These are phyloP conservation scores for Aspergillus ustus DNA, from an alignment of 2,329 filamentous ascomycete species.

Conservation along the genomic window DNA sequence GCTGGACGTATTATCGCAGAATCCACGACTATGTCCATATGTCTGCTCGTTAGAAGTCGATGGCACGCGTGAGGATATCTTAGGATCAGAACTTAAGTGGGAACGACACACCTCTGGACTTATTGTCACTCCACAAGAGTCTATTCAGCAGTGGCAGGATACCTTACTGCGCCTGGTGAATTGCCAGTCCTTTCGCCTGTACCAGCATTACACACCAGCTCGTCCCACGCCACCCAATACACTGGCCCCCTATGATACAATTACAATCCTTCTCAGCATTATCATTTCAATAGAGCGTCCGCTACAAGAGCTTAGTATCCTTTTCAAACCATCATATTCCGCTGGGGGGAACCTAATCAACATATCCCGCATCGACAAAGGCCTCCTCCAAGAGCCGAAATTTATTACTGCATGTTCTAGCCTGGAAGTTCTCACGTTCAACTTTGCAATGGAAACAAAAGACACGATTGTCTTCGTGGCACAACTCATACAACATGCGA, in stretches of 20 bases:
- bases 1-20: too few species aligned
- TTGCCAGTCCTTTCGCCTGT: too few species aligned
- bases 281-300: background rate
- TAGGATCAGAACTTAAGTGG: too few species aligned
- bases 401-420: background rate
- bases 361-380: slow-evolving; percentile 2
- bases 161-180: too few species aligned
- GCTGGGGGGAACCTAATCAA: background rate
- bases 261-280: slow-evolving; percentile 8
- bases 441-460: slow-evolving; percentile 1
- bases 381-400: background rate
- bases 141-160: too few species aligned
- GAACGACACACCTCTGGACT: too few species aligned
- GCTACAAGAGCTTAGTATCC: background rate
- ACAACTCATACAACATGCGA: slow-evolving; percentile 1
- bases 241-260: background rate
- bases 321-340: background rate
- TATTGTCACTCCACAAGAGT: too few species aligned
- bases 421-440: background rate
- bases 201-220: too few species aligned
- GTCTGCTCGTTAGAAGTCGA: too few species aligned
- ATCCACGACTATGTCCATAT: too few species aligned
- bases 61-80: too few species aligned
- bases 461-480: background rate
- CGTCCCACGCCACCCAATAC: too few species aligned